Evolutionary conservation across 345 rosid genomes (phyloP), one percentile per base, ranked within the genome.

Genomic region (Psidium guajava): DNA sequence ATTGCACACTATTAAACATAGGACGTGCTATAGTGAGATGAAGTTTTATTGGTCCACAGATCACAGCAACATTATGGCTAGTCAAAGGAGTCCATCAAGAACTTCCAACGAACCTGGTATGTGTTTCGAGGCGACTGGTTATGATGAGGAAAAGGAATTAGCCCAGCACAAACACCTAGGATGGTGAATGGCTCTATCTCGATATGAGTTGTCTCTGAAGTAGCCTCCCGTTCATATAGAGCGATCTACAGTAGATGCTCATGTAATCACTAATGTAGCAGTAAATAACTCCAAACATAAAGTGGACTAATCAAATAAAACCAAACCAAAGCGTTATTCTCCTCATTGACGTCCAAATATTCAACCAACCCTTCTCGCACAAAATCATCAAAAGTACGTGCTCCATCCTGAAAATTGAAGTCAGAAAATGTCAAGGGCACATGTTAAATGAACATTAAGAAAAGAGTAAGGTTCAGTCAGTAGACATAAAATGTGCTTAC

Each of bases 61-160:
- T 84, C 83, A 86, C 10, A 88, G 80, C 47, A 69, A 69, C 25
- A 69, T 36, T 69, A 69, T 36, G 24, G 40, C 5, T 24, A 3
- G 47, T 4, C 80, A 36, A 36, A 69, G 47, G 47, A 69, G 47
- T 69, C 80, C 77, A 69, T 69, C 7, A 36, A 20, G 77, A 69
- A 36, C 47, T 51, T 28, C 40, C 83, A 69, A 36, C 80, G 83
- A 88, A 97, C 99, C 98, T 95, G 98, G 87, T 95, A 97, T 28
- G 98, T 97, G 87, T 97, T 97, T 91, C 99, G 92, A 83, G 99
- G 99, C 85, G 98, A 97, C 90, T 97, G 99, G 88, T 97, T 97
- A 90, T 97, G 99, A 92, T 97, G 98, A 89, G 98, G 98, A 87
- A 86, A 97, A 49, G 99, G 99, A 87, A 97, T 97, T 83, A 97